Evolutionary conservation across 306 rosid species (phyloP).

Genomic region (Cucurbita moschata): DNA sequence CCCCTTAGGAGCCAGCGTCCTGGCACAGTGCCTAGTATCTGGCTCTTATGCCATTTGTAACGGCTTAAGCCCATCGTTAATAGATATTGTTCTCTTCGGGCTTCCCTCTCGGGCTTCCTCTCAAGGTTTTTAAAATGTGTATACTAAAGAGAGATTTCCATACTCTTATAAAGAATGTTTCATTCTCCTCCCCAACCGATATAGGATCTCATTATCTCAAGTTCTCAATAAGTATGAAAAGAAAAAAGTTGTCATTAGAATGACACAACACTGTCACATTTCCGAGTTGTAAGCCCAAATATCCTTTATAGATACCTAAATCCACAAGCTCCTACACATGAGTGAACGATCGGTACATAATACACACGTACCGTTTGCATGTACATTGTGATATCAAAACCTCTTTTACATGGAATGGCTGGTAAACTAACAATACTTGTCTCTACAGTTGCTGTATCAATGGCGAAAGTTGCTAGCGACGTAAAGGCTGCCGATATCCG

Average conservation of each 20-base stretch:
- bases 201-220: background rate
- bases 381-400: background rate
- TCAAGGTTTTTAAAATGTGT: too few relatives aligned
- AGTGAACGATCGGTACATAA: background rate
- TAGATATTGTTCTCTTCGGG: too few relatives aligned
- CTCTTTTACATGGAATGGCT: background rate
- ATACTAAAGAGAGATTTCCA: too few relatives aligned
- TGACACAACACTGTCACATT: background rate
- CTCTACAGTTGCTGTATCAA: slow-evolving; percentile 67
- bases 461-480: slow-evolving; percentile 84
- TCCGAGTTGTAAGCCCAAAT: background rate
- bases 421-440: background rate
- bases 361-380: background rate
- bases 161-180: too few relatives aligned
- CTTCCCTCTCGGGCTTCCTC: too few relatives aligned
- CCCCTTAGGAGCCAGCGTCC: too few relatives aligned
- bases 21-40: too few relatives aligned
- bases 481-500: slow-evolving; percentile 85
- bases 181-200: too few relatives aligned
- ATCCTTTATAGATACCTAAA: background rate
- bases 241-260: background rate
- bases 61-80: too few relatives aligned
- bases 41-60: too few relatives aligned
- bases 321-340: background rate
- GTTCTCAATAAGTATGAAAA: background rate